Percentiles rank a stretch among this genome's conserved stretches.
phyloP scores from a whole-genome alignment of 345 rosid species.

The Eucalyptus cladocalyx region DNA sequence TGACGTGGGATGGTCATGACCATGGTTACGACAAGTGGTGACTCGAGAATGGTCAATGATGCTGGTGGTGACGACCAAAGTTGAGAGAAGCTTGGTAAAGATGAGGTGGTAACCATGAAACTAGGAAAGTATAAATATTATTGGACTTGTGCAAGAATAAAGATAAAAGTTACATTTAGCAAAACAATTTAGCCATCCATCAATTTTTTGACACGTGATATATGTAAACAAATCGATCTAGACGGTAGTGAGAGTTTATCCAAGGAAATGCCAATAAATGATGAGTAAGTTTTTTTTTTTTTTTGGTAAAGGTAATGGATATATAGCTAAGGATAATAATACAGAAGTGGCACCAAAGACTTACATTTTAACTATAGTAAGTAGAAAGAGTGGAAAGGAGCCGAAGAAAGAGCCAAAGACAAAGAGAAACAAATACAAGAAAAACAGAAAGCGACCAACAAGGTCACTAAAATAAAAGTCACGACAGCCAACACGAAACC shows the following conservation, averaged over 20 bases:
- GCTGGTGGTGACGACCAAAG: background rate
- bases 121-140: background rate
- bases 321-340: too few relatives aligned
- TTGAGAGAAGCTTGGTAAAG: background rate
- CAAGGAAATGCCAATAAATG: too few relatives aligned
- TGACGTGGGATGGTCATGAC: background rate
- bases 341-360: too few relatives aligned
- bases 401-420: too few relatives aligned
- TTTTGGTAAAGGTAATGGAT: too few relatives aligned
- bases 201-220: background rate
- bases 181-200: background rate
- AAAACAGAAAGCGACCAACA: too few relatives aligned
- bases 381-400: too few relatives aligned
- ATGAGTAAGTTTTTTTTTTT: too few relatives aligned
- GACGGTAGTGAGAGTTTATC: background rate
- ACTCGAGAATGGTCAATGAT: background rate
- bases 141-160: background rate
- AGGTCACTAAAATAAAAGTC: too few relatives aligned
- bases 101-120: background rate
- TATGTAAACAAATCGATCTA: background rate
- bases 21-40: accelerated
- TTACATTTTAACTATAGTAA: too few relatives aligned
- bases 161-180: background rate
- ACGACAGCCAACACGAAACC: too few relatives aligned
- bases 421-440: too few relatives aligned